Conservation (phyloP, 257 asterid genomes). For the Solanum acaule region DNA sequence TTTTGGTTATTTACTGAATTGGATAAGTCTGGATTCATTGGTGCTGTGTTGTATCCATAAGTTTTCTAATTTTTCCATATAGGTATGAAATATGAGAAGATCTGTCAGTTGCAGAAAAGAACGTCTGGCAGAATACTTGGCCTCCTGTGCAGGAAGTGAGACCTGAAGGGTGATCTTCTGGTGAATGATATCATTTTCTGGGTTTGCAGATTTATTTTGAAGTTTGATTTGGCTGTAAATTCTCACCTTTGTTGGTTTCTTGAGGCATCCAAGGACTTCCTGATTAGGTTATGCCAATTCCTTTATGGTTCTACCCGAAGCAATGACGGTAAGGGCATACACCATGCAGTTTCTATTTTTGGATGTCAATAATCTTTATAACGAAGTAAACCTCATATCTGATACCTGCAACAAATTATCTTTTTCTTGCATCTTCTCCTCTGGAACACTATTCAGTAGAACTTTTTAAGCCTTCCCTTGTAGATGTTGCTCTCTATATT, state of each 20-base stretch:
- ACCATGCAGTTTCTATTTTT: no score
- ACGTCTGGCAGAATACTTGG: background rate
- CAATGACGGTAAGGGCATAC: background rate
- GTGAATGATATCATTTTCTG: background rate
- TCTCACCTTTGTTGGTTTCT: background rate
- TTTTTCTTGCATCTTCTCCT: no score
- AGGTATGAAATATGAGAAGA: background rate
- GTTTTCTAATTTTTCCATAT: background rate
- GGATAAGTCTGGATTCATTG: background rate
- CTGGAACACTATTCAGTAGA: no score
- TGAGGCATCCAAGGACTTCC: background rate
- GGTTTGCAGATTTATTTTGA: background rate
- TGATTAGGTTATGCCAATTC: background rate
- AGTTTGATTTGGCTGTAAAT: background rate
- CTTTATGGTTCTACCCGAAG: background rate
- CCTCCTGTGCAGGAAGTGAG: background rate
- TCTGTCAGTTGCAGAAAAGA: background rate
- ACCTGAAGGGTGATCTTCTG: background rate
- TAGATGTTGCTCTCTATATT: no score
- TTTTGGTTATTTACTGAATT: no score
- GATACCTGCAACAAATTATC: no score
- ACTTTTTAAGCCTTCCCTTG: no score
- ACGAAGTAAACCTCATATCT: no score
- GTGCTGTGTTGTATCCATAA: background rate
- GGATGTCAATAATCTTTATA: no score